Base-by-base conservation (phyloP, 2,329 filamentous ascomycete species). In the Berkeleyomyces basicola region DNA sequence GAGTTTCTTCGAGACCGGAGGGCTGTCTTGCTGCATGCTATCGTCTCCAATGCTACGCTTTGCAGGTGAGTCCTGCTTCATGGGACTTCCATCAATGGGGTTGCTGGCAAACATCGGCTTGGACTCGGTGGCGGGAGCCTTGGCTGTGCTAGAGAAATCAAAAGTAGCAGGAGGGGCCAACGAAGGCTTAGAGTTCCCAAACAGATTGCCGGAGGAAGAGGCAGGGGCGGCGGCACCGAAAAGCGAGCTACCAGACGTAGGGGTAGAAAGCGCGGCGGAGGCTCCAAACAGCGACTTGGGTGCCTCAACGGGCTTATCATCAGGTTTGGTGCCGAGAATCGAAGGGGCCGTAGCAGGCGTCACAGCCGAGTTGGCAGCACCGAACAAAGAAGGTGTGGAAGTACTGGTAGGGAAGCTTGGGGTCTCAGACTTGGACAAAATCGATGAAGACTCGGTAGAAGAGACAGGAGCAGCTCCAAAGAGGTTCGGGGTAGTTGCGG, bases 11-110 rank as follows among this genome's bases (percentile, higher is more conserved):
- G 63, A 51, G 7, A 65, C 53, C 10, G 65, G 62, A 14, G 64
- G 59, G 59, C 63, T 63, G 31, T 67, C 64, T 36, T 64, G 62
- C n/a, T 62, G 51, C 47, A 65, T 65, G 36, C 57, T 58, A 44
- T 65, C 64, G 4, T 61, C 58, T 2, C 16, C 58, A 6, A 61
- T 31, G 39, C 49, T 37, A 61, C 57, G 61, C 51, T 62, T 66
- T 40, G 43, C 61, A 53, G 61, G 64, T 7, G 64, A 65, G 61
- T 76, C 73, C 63, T 78, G 73, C 66, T 77, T 76, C 68, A 78
- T 74, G 14, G 73, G 73, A 61, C 74, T 75, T 40, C 73, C 73
- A 58, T 70, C 72, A 67, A 79, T 73, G 23, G 63, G 63, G 37
- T 72, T 70, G 7, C 70, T 67, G 11, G 71, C 71, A 61, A 77